These are phyloP conservation scores for Ormosia emarginata DNA, from an alignment of 306 rosid species.

Conservation along the genomic window DNA sequence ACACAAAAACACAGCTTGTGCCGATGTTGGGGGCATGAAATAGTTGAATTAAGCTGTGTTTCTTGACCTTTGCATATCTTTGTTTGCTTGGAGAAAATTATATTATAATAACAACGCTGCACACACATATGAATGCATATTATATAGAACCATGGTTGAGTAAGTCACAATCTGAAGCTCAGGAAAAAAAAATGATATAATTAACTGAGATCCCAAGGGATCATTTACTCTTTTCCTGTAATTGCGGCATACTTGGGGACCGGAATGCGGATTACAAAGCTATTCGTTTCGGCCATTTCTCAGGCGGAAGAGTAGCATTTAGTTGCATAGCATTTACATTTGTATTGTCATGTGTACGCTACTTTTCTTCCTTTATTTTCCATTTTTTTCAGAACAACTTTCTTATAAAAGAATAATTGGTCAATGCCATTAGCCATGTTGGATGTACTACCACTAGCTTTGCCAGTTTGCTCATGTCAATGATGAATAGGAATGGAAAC, in stretches of 20 bases:
- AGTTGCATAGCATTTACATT: neutral
- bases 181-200: neutral
- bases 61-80: slow-evolving; percentile 53
- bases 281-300: slow-evolving; percentile 10
- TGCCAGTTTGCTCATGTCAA: too few species aligned
- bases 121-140: neutral
- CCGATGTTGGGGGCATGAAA: slow-evolving; percentile 47
- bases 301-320: slow-evolving; percentile 11
- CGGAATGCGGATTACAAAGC: slow-evolving; percentile 26
- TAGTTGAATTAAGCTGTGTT: slow-evolving; percentile 39
- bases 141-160: slow-evolving; percentile 12
- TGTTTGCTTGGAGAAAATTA: slow-evolving; percentile 22
- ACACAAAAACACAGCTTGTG: slow-evolving; percentile 47
- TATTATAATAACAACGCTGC: neutral
- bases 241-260: slow-evolving; percentile 47
- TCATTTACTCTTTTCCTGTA: slow-evolving; percentile 37
- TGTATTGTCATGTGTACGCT: neutral
- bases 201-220: slow-evolving; percentile 41
- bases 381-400: neutral
- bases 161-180: slow-evolving; percentile 19
- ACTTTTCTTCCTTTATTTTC: neutral
- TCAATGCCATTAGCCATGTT: neutral
- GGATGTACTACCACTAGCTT: too few species aligned
- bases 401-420: slow-evolving; percentile 5
- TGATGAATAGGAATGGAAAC: too few species aligned